Base-by-base conservation (phyloP, 2,329 filamentous ascomycete genomes). In the Trichoderma asperellum region DNA sequence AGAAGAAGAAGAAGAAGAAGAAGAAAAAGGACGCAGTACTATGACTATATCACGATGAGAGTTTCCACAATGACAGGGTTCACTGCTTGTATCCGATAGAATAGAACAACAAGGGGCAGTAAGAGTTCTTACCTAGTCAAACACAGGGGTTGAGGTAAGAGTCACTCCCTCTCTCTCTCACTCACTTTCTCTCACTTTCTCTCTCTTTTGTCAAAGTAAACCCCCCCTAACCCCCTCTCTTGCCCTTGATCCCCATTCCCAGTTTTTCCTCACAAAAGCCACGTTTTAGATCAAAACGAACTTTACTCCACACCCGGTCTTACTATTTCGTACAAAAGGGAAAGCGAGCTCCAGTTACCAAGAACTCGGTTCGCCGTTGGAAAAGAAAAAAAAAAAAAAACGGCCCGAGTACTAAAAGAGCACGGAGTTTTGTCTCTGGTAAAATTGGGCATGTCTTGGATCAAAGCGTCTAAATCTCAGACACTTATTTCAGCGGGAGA, bases 1-100 rank as follows among this genome's bases (percentile, higher is more conserved):
- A 16, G 21, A 6, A 32, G 14, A 55, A 29, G 24, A 18, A 7
- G 16, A 40, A 10, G 6, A 7, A 43, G 5, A 60, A 47, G 21
- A 24, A 49, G n/a, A n/a, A 60, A 60, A 43, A 24, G 8, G 10
- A 21, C 12, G 16, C 43, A 52, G 43, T 27, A n/a, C n/a, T n/a
- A 52, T 10, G 7, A 8, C 49, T 27, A 55, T 64, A 56, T 27
- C 34, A 21, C 61, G 61, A 64, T 21, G 34, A 64, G 11, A 62
- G 29, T 43, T 43, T n/a, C 60, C 60, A 53, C 43, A 3, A 35
- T 37, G 60, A 62, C 60, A 62, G 49, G 60, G 60, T 53, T 14
- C 43, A 6, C 24, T 37, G 60, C 60, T 43, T 18, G 40, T 43
- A 43, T 43, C 40, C 43, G 60, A 62, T 35, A 40, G 27, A 35